Evolutionary conservation across 345 rosid species (phyloP), one percentile per base, ranked within the genome.

Genomic region (Turnera subulata): DNA sequence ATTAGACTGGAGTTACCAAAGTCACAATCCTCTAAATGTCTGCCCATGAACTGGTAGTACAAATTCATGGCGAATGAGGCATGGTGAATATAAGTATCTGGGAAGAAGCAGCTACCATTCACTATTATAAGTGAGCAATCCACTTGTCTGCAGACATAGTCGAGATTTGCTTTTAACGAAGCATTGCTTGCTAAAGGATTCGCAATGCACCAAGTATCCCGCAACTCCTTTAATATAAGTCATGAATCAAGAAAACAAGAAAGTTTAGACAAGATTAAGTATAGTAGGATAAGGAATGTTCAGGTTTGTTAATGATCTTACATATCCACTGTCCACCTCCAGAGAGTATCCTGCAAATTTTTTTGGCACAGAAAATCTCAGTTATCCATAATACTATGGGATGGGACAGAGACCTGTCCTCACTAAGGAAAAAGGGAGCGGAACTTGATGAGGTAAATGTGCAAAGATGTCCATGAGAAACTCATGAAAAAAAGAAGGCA

Each of bases 11-110:
- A 38, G 4, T 48, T 26, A 6, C 47, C 19, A 20, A 72, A 72
- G 42, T 57, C 64, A 43, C 72, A 72, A 25, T 15, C 22, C 10
- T 32, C 20, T 6, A 16, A 14, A 14, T 44, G 58, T n/a, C 64
- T 53, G 43, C 72, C 42, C 17, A 17, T 29, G 4, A 11, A 9
- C 39, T 66, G 71, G 53, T 51, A 66, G 57, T 56, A 72, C 38
- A 55, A 13, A 15, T 65, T 71, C 75, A 65, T 61, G 26, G 59
- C 67, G 23, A 50, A 56, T 6, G 67, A 65, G 12, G 75, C 70
- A 43, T 60, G 75, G 51, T 60, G 57, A 16, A 55, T 11, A 1
- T 2, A 32, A 25, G 50, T 61, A 33, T 56, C 19, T 6, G 71
- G 76, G 5, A 37, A 2, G 56, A 55, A 66, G 64, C 67, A 61